Evolutionary conservation across 305 asterid genomes (phyloP), one percentile per base, ranked within the genome.

Genomic region (Nicotiana rustica): DNA sequence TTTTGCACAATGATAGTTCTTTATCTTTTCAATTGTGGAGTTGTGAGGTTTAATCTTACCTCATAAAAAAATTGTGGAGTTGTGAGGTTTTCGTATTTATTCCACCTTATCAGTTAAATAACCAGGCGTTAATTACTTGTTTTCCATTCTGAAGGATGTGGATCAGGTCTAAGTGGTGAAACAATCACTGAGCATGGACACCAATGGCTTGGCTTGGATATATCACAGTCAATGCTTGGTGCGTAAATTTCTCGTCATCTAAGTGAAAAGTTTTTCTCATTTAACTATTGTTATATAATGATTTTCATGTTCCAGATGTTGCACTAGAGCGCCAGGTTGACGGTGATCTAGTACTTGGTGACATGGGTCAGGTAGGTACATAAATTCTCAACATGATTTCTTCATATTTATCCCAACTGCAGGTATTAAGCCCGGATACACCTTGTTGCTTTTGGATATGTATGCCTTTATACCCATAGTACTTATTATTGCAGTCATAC

Each of bases 141-240:
- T 64, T 64, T 64, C 9, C 9, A 21, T 21, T 81, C 25, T 35
- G 44, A 66, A 95, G 99, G 98, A 86, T 95, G 99, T 83, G 99
- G 99, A 83, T 95, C 98, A n/a, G 98, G 99, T 66, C 92, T 93
- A 49, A 95, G 98, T 56, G 98, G 98, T 77, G 96, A 93, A 89
- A 92, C 98, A 35, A 81, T 94, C 85, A 92, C 96, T 15, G 97
- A 95, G 67, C 85, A 86, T 78, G 99, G 97, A 67, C 97, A 94
- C 88, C 97, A 92, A 8, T 95, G 99, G 98, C 90, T 95, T 89
- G 99, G 98, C 67, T 82, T 91, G 75, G 99, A 95, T 86, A 95
- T 95, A 87, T 95, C 99, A 7, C 89, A 87, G 83, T 93, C 98
- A 61, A 92, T 95, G 99, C 92, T 95, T 18, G 77, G 98, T 94